Evolutionary conservation across 768 basidiomycete genomes (phyloP), one percentile per base, ranked within the genome.

Genomic region (Phylloporus scabripes): DNA sequence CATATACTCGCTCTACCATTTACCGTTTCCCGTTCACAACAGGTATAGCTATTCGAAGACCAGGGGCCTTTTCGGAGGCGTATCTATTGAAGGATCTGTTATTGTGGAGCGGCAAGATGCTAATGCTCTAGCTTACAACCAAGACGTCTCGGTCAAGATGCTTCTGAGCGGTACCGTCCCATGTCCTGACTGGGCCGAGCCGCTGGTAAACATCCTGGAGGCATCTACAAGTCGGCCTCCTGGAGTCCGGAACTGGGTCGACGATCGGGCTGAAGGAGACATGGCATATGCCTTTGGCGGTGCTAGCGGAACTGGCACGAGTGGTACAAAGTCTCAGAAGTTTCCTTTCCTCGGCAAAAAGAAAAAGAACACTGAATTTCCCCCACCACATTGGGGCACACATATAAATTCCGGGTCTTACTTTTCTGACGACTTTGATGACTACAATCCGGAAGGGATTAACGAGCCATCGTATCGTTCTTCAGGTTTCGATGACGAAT

Each of bases 61-160:
- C 1, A 81, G 88, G 46, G 95, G 95, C 18, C 77, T 97, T 3
- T 97, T 96, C 52, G 94, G 95, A 26, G 95, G 95, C 5, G 75
- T 96, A 10, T 92, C 89, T 15, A 65, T 90, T 10, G 87, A 90
- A 71, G 92, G 92, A 11, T 89, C 87, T 1, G 83, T 96, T 44
- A 93, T 98, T 51, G 77, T 96, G 14, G 95, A 96, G 67, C 81
- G 95, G 33, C 87, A 92, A 61, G 95, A 99, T 65, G 91, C 92
- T 8, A 97, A 96, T 62, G 72, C 80, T 1, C 74, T 83, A 42
- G 94, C 94, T 2, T 96, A 96, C 61, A 63, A 64, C 34, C 76
- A 80, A 2, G 77, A 84, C 46, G 88, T 93, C 15, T 82, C 85
- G 1, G 84, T 75, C 2, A 85, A 85, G 63, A 76, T 85, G 63